Evolutionary conservation across 1,284 basidiomycete species (phyloP).

Genomic region (Cerrena zonata): DNA sequence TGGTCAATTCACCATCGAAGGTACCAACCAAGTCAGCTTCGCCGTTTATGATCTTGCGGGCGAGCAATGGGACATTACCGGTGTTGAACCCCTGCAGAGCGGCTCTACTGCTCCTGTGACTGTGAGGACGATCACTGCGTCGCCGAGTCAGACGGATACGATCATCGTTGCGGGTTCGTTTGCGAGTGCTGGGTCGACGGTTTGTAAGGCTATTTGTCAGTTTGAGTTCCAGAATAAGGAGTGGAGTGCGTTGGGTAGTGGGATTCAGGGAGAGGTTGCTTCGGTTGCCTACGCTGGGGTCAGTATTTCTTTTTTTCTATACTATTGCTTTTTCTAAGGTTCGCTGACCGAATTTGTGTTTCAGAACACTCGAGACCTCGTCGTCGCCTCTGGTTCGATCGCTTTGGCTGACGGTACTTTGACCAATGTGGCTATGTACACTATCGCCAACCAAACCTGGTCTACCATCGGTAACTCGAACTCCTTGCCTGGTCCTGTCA

Average conservation of each 20-base stretch:
- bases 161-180: constrained; percentile 87
- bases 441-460: constrained; percentile 76
- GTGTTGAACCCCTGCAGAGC: constrained; percentile 55
- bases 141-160: constrained; percentile 54
- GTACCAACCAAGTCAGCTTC: constrained; percentile 56
- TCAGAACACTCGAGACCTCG: constrained; percentile 55
- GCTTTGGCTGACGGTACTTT: constrained; percentile 36
- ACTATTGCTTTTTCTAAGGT: no score
- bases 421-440: constrained; percentile 57
- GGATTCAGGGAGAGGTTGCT: constrained; percentile 78
- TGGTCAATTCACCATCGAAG: constrained; percentile 65
- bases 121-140: constrained; percentile 70
- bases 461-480: constrained; percentile 58
- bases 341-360: constrained; percentile 1
- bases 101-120: constrained; percentile 51
- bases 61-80: constrained; percentile 54
- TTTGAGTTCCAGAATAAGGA: constrained; percentile 64
- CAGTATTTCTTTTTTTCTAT: constrained; percentile 32
- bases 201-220: constrained; percentile 77
- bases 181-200: constrained; percentile 66
- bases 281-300: constrained; percentile 79
- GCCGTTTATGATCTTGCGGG: constrained; percentile 70
- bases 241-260: constrained; percentile 80
- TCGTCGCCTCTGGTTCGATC: constrained; percentile 76
- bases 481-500: constrained; percentile 82